Evolutionary conservation across 2,329 filamentous ascomycete genomes (phyloP), one percentile per base, ranked within the genome.

Genomic region (Trichoderma breve): DNA sequence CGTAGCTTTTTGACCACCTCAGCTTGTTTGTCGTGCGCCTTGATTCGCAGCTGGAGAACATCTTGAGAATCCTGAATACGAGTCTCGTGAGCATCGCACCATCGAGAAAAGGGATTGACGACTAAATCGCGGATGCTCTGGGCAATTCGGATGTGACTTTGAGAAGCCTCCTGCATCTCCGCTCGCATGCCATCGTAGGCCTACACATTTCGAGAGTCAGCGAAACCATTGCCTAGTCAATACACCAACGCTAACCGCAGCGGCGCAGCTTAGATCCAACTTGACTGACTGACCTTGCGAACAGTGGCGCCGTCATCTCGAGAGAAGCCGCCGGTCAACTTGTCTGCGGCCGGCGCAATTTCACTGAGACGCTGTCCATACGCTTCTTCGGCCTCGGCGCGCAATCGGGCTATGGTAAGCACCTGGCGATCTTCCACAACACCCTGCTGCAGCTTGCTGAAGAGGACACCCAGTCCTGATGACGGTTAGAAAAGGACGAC

Each of bases 51-150:
- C 82, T 98, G 95, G 26, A 99, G 88, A 78, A 98, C 95, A 77
- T 98, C 96, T 80, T 99, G 95, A 26, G 94, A 98, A 78, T 94
- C 93, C 80, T 97, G 93, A 72, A 99, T 90, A 75, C 96, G 93
- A 74, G 90, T 87, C 77, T 97, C 95, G 83, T 99, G 96, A 72
- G 95, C 92, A 77, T 98, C 95, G 83, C 95, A 97, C 96, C 96
- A 99, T 78, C 94, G 91, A 73, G 94, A 89, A 83, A 99, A 99
- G 8, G 96, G 97, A 77, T 92, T 93, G 30, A 99, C 92, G 65
- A 99, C 96, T 21, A 99, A 89, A 81, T 99, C 95, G 74, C 95
- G 92, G 79, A 99, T 98, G 81, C 94, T 98, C 79, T 94, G 93
- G 55, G 95, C 94, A 75, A 99, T 98, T 84, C 97, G 98, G 80